Evolutionary conservation across 2,329 filamentous ascomycete species (phyloP).

Genomic region (Berkeleyomyces rouxiae): DNA sequence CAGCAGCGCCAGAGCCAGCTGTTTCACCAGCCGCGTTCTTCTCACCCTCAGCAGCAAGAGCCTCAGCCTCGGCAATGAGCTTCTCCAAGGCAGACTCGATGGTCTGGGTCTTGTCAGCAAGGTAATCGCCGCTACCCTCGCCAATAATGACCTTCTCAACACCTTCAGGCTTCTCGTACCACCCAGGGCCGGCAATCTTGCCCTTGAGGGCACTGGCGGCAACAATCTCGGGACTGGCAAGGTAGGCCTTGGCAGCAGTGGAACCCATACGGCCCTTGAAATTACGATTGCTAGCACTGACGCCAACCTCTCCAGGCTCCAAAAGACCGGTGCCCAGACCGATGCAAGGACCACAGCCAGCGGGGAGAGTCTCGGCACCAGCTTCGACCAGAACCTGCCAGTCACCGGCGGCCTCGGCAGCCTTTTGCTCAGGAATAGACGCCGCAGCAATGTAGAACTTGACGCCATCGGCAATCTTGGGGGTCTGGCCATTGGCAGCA

Average conservation of each 20-base stretch:
- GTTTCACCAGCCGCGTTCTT: slow-evolving; percentile 24
- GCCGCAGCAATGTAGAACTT: slow-evolving; percentile 84
- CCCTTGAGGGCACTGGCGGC: slow-evolving; percentile 70
- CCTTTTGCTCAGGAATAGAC: slow-evolving; percentile 57
- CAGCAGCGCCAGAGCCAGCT: slow-evolving; percentile 17
- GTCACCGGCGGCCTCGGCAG: slow-evolving; percentile 64
- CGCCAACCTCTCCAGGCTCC: slow-evolving; percentile 72
- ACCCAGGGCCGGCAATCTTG: slow-evolving; percentile 58
- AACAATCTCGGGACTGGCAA: slow-evolving; percentile 79
- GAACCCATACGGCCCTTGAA: slow-evolving; percentile 86
- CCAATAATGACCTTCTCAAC: slow-evolving; percentile 52
- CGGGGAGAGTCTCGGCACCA: slow-evolving; percentile 53
- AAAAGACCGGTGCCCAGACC: slow-evolving; percentile 63
- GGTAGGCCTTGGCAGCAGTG: slow-evolving; percentile 63
- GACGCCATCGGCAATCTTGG: slow-evolving; percentile 60
- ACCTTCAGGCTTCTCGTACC: slow-evolving; percentile 56
- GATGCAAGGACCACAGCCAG: slow-evolving; percentile 74
- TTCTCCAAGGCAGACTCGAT: slow-evolving; percentile 57
- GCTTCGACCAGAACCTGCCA: slow-evolving; percentile 73
- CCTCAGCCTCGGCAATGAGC: slow-evolving; percentile 51
- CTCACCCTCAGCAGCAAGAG: slow-evolving; percentile 38
- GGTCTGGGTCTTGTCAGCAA: slow-evolving; percentile 47
- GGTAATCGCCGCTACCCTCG: slow-evolving; percentile 50
- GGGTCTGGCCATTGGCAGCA: slow-evolving; percentile 42
- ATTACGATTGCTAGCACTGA: slow-evolving; percentile 71